Evolutionary conservation across 192 early-diverging fungal genomes (phyloP).

Genomic region (Podila horticola): DNA sequence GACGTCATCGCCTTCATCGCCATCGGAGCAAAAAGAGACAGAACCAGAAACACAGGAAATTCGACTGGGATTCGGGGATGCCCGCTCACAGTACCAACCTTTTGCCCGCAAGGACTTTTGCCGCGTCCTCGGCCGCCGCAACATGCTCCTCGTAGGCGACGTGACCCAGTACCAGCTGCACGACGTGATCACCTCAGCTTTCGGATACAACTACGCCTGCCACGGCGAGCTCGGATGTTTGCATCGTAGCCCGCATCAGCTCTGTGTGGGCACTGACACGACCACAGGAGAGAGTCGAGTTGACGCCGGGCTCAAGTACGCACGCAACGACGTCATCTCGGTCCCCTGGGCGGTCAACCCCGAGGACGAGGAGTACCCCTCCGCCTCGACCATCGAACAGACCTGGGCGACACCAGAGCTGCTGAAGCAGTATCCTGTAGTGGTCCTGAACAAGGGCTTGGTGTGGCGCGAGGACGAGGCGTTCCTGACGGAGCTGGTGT

Average conservation of each 20-base stretch:
- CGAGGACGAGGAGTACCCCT: slow-evolving; percentile 38
- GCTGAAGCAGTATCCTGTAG: slow-evolving; percentile 32
- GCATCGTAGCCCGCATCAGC: slow-evolving; percentile 40
- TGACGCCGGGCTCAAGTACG: slow-evolving; percentile 23
- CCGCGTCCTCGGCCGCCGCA: slow-evolving; percentile 33
- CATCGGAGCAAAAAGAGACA: background rate
- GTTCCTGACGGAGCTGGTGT: slow-evolving; percentile 54
- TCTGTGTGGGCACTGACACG: slow-evolving; percentile 14
- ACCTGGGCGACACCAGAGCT: slow-evolving; percentile 46
- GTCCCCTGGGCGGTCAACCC: slow-evolving; percentile 38
- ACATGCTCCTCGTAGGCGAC: slow-evolving; percentile 62
- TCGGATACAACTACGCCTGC: slow-evolving; percentile 58
- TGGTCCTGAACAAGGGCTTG: slow-evolving; percentile 60
- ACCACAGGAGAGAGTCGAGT: background rate
- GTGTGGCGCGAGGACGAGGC: slow-evolving; percentile 51
- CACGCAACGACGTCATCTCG: slow-evolving; percentile 64
- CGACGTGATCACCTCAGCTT: slow-evolving; percentile 58
- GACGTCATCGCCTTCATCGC: background rate
- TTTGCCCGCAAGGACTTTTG: slow-evolving; percentile 49
- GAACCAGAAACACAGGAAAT: background rate
- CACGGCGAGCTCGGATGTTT: slow-evolving; percentile 66
- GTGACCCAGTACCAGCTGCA: slow-evolving; percentile 61
- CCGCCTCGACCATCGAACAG: slow-evolving; percentile 50
- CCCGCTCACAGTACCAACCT: slow-evolving; percentile 15
- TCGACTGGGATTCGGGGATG: slow-evolving; percentile 30